Evolutionary conservation across 306 rosid genomes (phyloP).

Genomic region (Malus orientalis): DNA sequence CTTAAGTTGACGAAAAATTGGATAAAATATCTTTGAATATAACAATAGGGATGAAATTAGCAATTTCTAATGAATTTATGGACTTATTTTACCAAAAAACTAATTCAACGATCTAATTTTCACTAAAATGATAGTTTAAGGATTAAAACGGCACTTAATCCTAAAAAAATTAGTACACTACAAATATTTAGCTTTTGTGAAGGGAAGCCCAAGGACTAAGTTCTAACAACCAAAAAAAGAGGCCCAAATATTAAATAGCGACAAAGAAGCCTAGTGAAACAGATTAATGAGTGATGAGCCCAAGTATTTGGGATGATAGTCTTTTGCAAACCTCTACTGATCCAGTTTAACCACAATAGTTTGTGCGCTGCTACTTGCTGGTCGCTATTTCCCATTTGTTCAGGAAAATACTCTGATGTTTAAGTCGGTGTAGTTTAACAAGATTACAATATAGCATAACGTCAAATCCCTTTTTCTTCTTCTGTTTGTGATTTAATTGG

Average conservation of each 20-base stretch:
- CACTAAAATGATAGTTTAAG: too few relatives aligned
- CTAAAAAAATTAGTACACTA: neutral
- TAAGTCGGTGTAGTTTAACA: neutral
- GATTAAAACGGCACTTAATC: fast-evolving
- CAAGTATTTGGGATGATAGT: neutral
- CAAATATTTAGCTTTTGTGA: too few relatives aligned
- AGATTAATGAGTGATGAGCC: neutral
- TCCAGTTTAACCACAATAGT: neutral
- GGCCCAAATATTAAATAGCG: neutral
- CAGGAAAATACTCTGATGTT: neutral
- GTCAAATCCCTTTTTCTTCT: neutral
- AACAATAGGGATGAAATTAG: too few relatives aligned
- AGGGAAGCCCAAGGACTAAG: neutral
- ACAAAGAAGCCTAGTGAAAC: neutral
- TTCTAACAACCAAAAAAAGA: neutral
- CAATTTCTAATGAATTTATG: too few relatives aligned
- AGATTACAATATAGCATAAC: neutral
- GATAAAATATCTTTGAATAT: too few relatives aligned
- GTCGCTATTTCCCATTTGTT: neutral
- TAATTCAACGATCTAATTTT: too few relatives aligned
- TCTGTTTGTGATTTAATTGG: neutral
- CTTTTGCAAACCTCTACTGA: neutral
- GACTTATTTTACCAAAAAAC: too few relatives aligned
- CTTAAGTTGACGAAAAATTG: too few relatives aligned
- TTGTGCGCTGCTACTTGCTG: neutral